Evolutionary conservation across 805 yeast genomes (phyloP), one percentile per base, ranked within the genome.

Genomic region (Ogataea chonburiensis): DNA sequence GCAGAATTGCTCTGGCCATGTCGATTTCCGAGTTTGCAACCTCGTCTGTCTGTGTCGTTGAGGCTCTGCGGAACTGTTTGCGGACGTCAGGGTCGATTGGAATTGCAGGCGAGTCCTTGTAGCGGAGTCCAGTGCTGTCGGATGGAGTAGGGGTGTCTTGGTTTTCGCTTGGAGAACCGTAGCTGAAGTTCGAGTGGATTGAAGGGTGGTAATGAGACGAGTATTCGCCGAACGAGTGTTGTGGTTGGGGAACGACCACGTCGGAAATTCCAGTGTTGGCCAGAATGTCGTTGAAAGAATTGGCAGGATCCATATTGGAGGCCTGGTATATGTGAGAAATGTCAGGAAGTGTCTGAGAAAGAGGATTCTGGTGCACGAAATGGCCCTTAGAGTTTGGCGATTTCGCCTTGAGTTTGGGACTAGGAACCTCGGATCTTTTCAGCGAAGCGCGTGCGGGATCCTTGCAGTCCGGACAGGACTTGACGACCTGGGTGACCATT

Each of bases 401-500:
- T 15, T 28, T 31, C 10, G 38, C 19, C 28, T 34, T 38, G 13
- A 36, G 28, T 23, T 36, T 35, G 13, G 40, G 35, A 15, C 42
- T 35, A 7, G 45, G 46, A 2, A 45, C 44, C 20, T 40, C 42
- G 9, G 51, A 44, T 13, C 54, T 32, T 24, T 44, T 45, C 5
- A 40, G 13, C 8, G 50, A 45, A 5, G 50, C 21, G 3, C 46
- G 38, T 1, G 46, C 45, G 1, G 55, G 69, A 43, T 77, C 81
- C 22, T 35, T 67, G 58, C 98, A 91, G 33, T 77, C 81, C 2
- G 70, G 67, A 58, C 98, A 93, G 42, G 78, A 75, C 37, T 81
- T 70, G 35, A 89, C 79, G 1, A 86, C 91, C 19, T 78, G 76
- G 1, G 84, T 79, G 1, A 86, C 96, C 0, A 96, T 86, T 38